These are phyloP conservation scores for Neurospora sublineolata DNA, from an alignment of 495 filamentous ascomycete genomes.

Conservation along the genomic window DNA sequence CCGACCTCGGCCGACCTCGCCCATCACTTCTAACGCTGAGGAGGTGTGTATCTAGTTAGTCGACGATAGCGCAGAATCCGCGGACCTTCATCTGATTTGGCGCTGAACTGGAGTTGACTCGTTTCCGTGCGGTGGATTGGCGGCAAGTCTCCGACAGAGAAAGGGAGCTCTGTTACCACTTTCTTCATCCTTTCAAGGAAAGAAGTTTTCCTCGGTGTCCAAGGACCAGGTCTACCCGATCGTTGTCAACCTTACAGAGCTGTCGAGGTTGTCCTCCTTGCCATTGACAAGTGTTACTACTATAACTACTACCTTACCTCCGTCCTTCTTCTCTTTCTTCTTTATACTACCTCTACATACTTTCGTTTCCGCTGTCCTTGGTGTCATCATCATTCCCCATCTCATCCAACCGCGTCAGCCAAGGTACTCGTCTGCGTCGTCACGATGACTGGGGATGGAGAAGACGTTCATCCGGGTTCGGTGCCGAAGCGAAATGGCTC, in stretches of 20 bases:
- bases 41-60: not conserved
- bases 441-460: not conserved
- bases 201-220: constrained; percentile 5
- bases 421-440: not conserved
- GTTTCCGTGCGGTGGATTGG: not conserved
- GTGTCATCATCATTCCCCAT: not conserved
- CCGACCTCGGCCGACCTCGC: not conserved
- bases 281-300: constrained; percentile 20
- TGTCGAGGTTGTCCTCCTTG: constrained; percentile 8
- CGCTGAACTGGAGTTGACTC: not conserved
- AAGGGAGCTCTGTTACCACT: not conserved
- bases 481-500: not conserved
- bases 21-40: not conserved
- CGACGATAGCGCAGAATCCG: not conserved
- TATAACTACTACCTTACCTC: not conserved
- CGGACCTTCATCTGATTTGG: not conserved
- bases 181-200: constrained; percentile 5
- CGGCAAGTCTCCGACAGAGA: not conserved
- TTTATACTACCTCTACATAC: not conserved
- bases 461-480: not conserved
- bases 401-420: not conserved
- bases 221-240: constrained; percentile 1
- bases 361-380: not conserved
- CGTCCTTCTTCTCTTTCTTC: constrained; percentile 1
- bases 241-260: not conserved